Evolutionary conservation across 2,329 filamentous ascomycete genomes (phyloP), one percentile per base, ranked within the genome.

Genomic region (Fusarium secorum): DNA sequence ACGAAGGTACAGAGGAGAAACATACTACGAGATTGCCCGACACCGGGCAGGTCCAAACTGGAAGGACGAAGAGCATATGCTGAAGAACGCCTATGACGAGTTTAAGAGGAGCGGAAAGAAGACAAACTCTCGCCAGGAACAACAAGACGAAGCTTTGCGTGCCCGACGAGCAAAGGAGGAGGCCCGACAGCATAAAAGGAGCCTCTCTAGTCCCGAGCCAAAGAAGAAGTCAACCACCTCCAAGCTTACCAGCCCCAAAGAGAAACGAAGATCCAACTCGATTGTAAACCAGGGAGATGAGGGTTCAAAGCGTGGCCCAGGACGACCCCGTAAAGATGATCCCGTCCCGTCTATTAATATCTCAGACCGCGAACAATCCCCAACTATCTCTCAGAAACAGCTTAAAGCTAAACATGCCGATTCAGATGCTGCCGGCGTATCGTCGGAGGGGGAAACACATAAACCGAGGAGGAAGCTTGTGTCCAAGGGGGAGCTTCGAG

Each of bases 21-120:
- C 93, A 0, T 99, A 98, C 79, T 92, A 90, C 75, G 94, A 99
- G 71, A 90, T 98, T 67, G 94, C 96, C 4, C 89, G 91, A 74
- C 90, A 93, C 51, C 90, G 94, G 42, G 90, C 90, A 72, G 95
- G 96, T 0, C 93, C 95, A 11, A 92, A 93, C 66, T 98, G 95
- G 94, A 91, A 95, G 78, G 90, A 95, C 68, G 96, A 99, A 79
- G 90, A 92, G 70, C 88, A 94, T 45, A 84, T 97, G 60, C 81
- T 99, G 52, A 95, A 95, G 78, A 87, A 90, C 41, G 89, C 92
- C 7, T 94, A 90, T 71, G 91, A 94, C 62, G 87, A 88, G 33
- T 89, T 88, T 72, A 88, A 85, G 70, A 87, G 86, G 59, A 79
- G 79, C 4, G 83, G 86, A 53, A 87, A 86, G 70, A 89, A 87